phyloP scores from a whole-genome alignment of 2,329 filamentous ascomycete genomes.

The Scytalidium lignicola region DNA sequence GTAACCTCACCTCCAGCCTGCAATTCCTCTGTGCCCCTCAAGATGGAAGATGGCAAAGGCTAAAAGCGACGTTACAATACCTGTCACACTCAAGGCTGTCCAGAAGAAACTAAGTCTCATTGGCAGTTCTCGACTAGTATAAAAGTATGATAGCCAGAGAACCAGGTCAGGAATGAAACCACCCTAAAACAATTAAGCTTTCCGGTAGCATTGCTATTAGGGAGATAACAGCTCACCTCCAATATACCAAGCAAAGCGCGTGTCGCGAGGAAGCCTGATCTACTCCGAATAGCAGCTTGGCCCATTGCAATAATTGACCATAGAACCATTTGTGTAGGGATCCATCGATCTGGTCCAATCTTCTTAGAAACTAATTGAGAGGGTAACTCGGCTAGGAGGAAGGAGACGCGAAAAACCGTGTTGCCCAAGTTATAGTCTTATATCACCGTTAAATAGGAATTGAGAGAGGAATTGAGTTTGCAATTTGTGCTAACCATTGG shows the following conservation, averaged over 20 bases:
- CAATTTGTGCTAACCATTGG: slow-evolving; percentile 29
- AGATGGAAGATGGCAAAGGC: slow-evolving; percentile 50
- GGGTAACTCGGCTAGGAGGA: slow-evolving; percentile 53
- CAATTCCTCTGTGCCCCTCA: slow-evolving; percentile 42
- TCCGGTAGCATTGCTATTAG: not conserved
- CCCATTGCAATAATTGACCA: slow-evolving; percentile 45
- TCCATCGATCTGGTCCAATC: slow-evolving; percentile 45
- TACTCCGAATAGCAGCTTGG: slow-evolving; percentile 39
- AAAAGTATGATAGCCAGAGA: slow-evolving; percentile 70
- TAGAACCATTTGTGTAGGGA: slow-evolving; percentile 44
- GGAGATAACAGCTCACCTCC: slow-evolving; percentile 39
- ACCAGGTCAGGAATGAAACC: slow-evolving; percentile 62
- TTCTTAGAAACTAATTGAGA: slow-evolving; percentile 57
- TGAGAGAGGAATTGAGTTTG: not conserved
- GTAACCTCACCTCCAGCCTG: slow-evolving; percentile 45
- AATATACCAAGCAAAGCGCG: slow-evolving; percentile 29
- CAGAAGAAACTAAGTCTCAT: slow-evolving; percentile 65
- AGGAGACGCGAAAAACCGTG: slow-evolving; percentile 48
- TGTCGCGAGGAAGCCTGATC: slow-evolving; percentile 36
- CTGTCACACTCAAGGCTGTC: slow-evolving; percentile 48
- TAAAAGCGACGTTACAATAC: slow-evolving; percentile 43
- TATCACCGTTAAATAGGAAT: not conserved
- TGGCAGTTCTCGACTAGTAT: slow-evolving; percentile 65
- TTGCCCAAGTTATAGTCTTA: slow-evolving; percentile 41
- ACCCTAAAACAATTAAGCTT: slow-evolving; percentile 30